Percentiles rank a stretch among this genome's conserved stretches.
Evolutionary conservation across 2,329 filamentous ascomycete species (phyloP).

Genomic region (Botrytis pseudocinerea): DNA sequence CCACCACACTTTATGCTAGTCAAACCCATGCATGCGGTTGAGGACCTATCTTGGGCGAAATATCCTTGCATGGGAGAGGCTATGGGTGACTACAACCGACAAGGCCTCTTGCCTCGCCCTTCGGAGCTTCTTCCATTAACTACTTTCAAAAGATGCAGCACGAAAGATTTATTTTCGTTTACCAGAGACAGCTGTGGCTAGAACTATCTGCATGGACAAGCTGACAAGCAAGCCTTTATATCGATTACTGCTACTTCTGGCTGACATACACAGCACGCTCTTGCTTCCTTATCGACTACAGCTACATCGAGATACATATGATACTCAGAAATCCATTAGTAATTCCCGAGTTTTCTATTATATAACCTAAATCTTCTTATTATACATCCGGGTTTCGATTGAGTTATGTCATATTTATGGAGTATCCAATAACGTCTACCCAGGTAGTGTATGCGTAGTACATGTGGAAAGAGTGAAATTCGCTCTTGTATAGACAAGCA

Average conservation of each 20-base stretch:
- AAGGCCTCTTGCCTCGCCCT: not conserved
- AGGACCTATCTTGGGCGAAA: not conserved
- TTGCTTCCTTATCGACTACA: not conserved
- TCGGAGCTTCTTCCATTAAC: not conserved
- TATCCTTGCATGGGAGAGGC: not conserved
- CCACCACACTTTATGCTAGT: slow-evolving; percentile 3
- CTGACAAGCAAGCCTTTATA: not conserved
- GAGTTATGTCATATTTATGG: not conserved
- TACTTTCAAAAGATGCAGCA: not conserved
- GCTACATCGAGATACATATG: not conserved
- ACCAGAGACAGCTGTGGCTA: not conserved
- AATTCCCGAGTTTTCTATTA: not conserved
- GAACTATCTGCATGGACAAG: not conserved
- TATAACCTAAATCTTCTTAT: not conserved
- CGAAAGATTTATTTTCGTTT: not conserved
- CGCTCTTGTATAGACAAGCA: not conserved
- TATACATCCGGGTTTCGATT: no score
- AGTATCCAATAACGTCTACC: not conserved
- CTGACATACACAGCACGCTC: not conserved
- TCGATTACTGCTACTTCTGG: not conserved
- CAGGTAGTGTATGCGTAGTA: no score
- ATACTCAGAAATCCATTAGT: no score
- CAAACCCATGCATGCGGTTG: not conserved
- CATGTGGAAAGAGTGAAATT: not conserved
- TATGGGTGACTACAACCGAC: not conserved